Conservation (phyloP, 2,329 filamentous ascomycete genomes). For the Tolypocladium nubicola region DNA sequence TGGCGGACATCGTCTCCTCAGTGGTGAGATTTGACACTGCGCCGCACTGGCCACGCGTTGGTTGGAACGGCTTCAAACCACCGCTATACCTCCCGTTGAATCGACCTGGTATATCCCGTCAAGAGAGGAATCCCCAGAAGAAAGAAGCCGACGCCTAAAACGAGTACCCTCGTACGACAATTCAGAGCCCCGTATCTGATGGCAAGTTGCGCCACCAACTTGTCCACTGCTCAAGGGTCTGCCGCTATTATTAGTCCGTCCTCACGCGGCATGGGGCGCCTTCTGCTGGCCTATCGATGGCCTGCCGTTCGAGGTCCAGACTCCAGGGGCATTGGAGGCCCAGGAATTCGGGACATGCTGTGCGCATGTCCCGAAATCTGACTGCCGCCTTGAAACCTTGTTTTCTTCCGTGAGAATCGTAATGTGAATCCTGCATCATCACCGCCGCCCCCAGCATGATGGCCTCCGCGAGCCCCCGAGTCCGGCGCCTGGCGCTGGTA, state of each 20-base stretch:
- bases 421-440: not conserved
- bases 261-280: not conserved
- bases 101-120: too few species aligned
- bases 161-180: too few species aligned
- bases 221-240: not conserved
- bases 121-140: too few species aligned
- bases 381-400: not conserved
- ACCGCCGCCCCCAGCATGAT: not conserved
- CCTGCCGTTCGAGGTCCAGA: too few species aligned
- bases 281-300: too few species aligned
- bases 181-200: too few species aligned
- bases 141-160: too few species aligned
- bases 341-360: not conserved
- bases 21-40: too few species aligned
- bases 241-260: too few species aligned
- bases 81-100: too few species aligned
- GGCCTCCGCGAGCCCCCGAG: not conserved
- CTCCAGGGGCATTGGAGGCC: not conserved
- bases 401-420: not conserved
- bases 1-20: not conserved
- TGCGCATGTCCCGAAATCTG: not conserved
- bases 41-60: too few species aligned
- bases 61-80: too few species aligned
- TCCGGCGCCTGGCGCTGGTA: not conserved
- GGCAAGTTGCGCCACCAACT: not conserved